Base-by-base conservation (phyloP, 164 flowering plant genomes). In the Akebia trifoliata region DNA sequence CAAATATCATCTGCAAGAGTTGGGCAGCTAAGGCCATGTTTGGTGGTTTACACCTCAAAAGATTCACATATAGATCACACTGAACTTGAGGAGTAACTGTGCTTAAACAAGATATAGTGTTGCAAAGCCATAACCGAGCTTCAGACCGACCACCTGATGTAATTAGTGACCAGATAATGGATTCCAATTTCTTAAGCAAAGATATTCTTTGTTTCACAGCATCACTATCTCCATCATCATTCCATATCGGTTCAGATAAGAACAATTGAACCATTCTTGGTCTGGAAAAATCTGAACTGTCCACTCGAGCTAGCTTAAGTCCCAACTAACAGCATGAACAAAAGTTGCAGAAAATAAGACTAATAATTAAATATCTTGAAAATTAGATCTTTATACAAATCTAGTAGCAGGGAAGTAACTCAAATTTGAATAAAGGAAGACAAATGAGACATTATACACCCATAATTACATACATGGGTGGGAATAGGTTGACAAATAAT, bases 71-170 rank as follows among this genome's bases (percentile, higher is more conserved):
- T 17, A 89, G 50, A 39, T 82, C 81, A 15, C 69, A 55, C 56
- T 85, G 87, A n/a, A 72, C 76, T 25, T 57, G 64, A 14, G 74
- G 71, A 52, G 70, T 56, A 24, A 92, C 59, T 25, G 82, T 78
- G 21, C 48, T 64, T 17, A 86, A 72, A 39, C 75, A 60, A 1
- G 98, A 75, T 51, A 91, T 54, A 15, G 83, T 61, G 29, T 71
- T 78, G 72, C 80, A 80, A 50, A 91, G 81, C 97, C 97, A 91
- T 21, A 87, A 39, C 7, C 96, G 87, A 64, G 86, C 86, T 74
- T 88, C 96, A 1, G 94, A 80, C 49, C 94, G 85, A n/a, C 84
- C 78, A 47, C 74, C 78, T 12, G 79, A 69, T 14, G 72, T 59
- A 29, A 90, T 66, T 54, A 82, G 8, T 5, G 78, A 73, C 83